Evolutionary conservation across 2,329 filamentous ascomycete genomes (phyloP).

Genomic region (Ceratocystis cacaofunesta): DNA sequence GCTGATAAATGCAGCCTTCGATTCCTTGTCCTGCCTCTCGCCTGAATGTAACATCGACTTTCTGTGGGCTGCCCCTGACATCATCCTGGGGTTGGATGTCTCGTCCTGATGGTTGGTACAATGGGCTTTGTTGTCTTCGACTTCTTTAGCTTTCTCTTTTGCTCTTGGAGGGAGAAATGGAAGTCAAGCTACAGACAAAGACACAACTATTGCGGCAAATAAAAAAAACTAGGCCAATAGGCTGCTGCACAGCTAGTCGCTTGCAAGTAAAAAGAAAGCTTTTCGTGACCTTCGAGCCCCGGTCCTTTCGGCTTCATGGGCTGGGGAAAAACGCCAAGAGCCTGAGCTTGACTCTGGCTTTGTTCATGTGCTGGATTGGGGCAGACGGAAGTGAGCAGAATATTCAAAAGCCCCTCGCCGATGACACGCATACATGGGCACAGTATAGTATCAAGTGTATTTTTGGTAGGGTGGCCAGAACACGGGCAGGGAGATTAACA

Average conservation of each 20-base stretch:
- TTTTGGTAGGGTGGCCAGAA: background rate
- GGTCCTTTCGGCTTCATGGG: too few relatives aligned
- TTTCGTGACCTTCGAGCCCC: too few relatives aligned
- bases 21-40: background rate
- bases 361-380: too few relatives aligned
- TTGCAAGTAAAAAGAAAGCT: too few relatives aligned
- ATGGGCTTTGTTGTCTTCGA: background rate
- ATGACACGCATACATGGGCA: background rate
- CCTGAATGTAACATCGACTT: background rate
- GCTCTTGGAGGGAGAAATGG: background rate
- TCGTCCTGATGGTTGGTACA: background rate
- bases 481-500: background rate
- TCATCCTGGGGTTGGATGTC: background rate
- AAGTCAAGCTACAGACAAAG: too few relatives aligned
- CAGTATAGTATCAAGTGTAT: background rate
- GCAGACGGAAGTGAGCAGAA: background rate
- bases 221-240: too few relatives aligned
- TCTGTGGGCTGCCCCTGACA: background rate
- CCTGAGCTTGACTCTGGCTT: too few relatives aligned
- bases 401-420: background rate
- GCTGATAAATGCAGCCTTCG: background rate
- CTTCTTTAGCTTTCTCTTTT: background rate
- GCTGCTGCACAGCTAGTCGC: too few relatives aligned
- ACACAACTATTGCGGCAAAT: too few relatives aligned
- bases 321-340: too few relatives aligned